Evolutionary conservation across 345 rosid species (phyloP).

Genomic region (Physaria fendleri): DNA sequence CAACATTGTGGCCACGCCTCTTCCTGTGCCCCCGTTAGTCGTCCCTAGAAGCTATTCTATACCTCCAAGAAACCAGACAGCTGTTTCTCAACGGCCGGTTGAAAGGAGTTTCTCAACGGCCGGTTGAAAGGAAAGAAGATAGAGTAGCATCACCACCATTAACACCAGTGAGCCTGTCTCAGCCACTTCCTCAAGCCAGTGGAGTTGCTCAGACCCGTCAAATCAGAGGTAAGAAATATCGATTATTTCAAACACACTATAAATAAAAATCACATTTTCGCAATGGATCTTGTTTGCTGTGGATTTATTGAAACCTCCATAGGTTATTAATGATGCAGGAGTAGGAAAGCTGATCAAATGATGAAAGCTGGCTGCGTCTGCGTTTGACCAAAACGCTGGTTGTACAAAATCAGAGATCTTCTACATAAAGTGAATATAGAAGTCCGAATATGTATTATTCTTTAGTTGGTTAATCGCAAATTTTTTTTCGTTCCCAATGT

Average conservation of each 20-base stretch:
- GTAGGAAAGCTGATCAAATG: constrained; percentile 19
- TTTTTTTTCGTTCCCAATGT: constrained; percentile 12
- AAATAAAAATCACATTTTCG: too few species aligned
- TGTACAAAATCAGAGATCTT: not conserved
- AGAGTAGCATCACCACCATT: constrained; percentile 59
- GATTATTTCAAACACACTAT: too few species aligned
- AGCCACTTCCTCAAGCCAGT: constrained; percentile 50
- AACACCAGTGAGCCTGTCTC: too few species aligned
- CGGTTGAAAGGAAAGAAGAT: constrained; percentile 32
- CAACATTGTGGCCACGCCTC: constrained; percentile 59
- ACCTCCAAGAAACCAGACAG: constrained; percentile 73
- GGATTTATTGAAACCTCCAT: constrained; percentile 14
- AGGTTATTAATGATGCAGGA: constrained; percentile 5
- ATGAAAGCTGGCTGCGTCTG: constrained; percentile 7
- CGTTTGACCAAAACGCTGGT: constrained; percentile 14
- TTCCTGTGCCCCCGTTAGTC: constrained; percentile 66
- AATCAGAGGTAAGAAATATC: constrained; percentile 71
- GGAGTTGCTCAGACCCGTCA: constrained; percentile 41
- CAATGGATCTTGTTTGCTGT: too few species aligned
- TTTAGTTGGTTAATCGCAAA: constrained; percentile 21
- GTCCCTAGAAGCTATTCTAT: constrained; percentile 82
- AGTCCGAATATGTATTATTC: too few species aligned
- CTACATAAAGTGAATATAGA: constrained; percentile 19
- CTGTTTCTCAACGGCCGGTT: constrained; percentile 33
- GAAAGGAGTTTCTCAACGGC: constrained; percentile 34